These are phyloP conservation scores for Cercophora newfieldiana DNA, from an alignment of 495 filamentous ascomycete species.

Conservation along the genomic window DNA sequence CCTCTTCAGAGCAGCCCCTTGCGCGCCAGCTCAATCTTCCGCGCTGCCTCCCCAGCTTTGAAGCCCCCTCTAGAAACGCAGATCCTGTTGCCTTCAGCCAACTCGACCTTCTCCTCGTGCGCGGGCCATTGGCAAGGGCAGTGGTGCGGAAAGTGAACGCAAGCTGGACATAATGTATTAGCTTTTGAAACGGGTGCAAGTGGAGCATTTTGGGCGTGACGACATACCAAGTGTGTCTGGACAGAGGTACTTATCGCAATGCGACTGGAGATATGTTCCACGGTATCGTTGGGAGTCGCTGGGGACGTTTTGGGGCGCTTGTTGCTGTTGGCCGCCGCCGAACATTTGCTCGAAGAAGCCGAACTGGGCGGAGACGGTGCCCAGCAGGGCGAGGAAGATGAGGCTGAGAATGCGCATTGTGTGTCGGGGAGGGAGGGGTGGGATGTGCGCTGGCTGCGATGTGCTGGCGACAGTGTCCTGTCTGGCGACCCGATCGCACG, in stretches of 20 bases:
- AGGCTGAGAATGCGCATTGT: conserved; percentile 38
- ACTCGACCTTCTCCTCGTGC: conserved; percentile 85
- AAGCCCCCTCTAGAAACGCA: conserved; percentile 84
- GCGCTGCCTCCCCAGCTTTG: conserved; percentile 67
- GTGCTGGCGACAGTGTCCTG: neutral
- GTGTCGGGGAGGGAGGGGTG: too few species aligned
- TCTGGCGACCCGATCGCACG: neutral
- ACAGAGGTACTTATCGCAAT: conserved; percentile 89
- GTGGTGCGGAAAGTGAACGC: conserved; percentile 91
- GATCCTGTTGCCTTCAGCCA: conserved; percentile 76
- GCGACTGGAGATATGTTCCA: conserved; percentile 64
- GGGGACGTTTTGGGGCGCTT: conserved; percentile 70
- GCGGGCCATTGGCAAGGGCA: conserved; percentile 83
- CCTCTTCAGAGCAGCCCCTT: conserved; percentile 74
- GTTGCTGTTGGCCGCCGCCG: conserved; percentile 47
- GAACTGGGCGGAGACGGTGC: conserved; percentile 62
- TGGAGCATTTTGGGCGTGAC: neutral
- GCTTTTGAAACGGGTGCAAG: neutral
- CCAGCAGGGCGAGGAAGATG: conserved; percentile 33
- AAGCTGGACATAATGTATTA: conserved; percentile 50
- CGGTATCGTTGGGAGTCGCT: conserved; percentile 80
- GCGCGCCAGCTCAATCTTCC: conserved; percentile 78
- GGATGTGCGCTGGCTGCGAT: neutral
- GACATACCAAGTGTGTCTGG: conserved; percentile 70
- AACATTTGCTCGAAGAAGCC: conserved; percentile 85